Conservation (phyloP, 495 filamentous ascomycete species). For the Pseudevernia furfuracea region DNA sequence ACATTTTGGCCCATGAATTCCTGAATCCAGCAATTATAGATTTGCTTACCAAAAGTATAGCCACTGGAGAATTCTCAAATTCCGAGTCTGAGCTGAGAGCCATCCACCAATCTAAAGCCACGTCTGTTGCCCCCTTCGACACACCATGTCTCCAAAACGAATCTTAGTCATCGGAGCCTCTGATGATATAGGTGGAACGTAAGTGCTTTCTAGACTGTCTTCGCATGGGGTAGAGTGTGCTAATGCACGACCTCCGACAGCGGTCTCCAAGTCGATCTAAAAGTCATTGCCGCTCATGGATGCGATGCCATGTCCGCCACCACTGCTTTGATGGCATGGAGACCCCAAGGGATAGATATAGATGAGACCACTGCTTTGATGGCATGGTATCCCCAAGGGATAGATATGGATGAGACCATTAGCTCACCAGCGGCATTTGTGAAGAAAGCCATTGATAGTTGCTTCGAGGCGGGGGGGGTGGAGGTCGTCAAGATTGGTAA, state of each 20-base stretch:
- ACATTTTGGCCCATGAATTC: no score
- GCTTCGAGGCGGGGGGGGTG: slow-evolving; percentile 73
- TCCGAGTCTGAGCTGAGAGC: no score
- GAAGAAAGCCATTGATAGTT: slow-evolving; percentile 72
- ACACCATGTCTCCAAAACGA: slow-evolving; percentile 35
- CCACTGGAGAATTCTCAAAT: no score
- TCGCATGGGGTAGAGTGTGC: neutral
- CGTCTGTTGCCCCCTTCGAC: neutral
- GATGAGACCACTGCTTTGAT: no score
- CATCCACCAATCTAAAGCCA: no score
- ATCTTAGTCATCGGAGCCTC: slow-evolving; percentile 80
- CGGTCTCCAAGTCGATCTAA: slow-evolving; percentile 92
- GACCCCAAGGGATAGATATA: no score
- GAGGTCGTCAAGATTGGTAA: slow-evolving; percentile 89
- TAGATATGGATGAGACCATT: no score
- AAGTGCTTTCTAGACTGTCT: slow-evolving; percentile 31
- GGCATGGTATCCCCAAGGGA: no score
- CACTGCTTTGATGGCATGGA: slow-evolving; percentile 90
- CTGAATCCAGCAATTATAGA: no score
- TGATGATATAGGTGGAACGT: slow-evolving; percentile 82
- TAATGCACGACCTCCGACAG: slow-evolving; percentile 36
- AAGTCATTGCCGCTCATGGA: slow-evolving; percentile 85
- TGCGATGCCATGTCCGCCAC: slow-evolving; percentile 94
- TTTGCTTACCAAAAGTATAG: no score
- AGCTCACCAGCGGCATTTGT: slow-evolving; percentile 70